Conservation (phyloP, 345 rosid species). For the Geranium brycei region DNA sequence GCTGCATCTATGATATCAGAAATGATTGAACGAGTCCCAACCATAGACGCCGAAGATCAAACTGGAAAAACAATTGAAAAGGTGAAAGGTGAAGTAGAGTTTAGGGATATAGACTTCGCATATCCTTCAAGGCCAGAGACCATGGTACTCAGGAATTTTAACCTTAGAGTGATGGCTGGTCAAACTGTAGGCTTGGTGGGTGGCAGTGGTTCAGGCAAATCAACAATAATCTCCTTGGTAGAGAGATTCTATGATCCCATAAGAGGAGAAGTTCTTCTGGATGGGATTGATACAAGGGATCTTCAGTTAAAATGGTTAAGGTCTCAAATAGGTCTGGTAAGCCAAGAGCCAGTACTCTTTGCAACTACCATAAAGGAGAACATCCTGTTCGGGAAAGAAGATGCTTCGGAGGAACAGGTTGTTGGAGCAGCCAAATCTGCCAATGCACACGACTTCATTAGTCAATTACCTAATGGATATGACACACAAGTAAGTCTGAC, state of each 20-base stretch:
- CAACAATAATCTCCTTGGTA: constrained; percentile 37
- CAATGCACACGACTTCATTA: constrained; percentile 45
- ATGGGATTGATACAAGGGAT: constrained; percentile 24
- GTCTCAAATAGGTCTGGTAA: constrained; percentile 41
- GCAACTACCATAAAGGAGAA: constrained; percentile 45
- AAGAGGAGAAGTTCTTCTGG: constrained; percentile 27
- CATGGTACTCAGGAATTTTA: constrained; percentile 22
- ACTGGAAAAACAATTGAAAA: constrained; percentile 25
- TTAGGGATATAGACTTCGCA: constrained; percentile 32
- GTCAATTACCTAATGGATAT: constrained; percentile 30
- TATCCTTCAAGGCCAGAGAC: constrained; percentile 30
- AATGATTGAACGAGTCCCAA: constrained; percentile 31
- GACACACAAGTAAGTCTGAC: constrained; percentile 25
- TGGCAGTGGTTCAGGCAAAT: constrained; percentile 48
- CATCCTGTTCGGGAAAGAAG: constrained; percentile 43
- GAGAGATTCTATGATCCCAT: constrained; percentile 44
- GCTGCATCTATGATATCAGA: constrained; percentile 12
- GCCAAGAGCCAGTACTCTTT: constrained; percentile 42
- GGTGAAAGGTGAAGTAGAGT: constrained; percentile 34
- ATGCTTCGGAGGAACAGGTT: constrained; percentile 27
- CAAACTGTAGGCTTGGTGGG: constrained; percentile 43
- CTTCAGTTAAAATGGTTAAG: constrained; percentile 45
- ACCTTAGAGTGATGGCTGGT: constrained; percentile 32
- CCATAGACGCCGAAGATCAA: constrained; percentile 21
- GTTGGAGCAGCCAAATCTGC: constrained; percentile 39